Percentiles rank a stretch among this genome's conserved stretches.
Evolutionary conservation across 225 moss, liverwort and hornwort species (phyloP).

Genomic region (Bryum argenteum): DNA sequence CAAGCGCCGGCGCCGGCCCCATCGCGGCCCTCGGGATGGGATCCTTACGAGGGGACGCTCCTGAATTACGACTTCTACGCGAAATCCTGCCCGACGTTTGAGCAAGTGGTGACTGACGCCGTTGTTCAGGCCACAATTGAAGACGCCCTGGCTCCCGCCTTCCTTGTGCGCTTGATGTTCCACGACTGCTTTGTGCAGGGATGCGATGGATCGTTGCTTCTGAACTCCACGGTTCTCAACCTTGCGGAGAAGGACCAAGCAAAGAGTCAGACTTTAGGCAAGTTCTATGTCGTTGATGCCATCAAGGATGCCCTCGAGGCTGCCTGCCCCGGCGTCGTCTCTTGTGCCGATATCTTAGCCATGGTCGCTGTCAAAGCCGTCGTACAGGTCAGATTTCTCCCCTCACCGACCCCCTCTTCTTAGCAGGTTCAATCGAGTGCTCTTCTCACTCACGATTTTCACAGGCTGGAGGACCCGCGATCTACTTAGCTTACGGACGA

Average conservation of each 20-base stretch:
- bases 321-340: constrained; percentile 52
- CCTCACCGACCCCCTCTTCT: not conserved
- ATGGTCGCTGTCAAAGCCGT: constrained; percentile 37
- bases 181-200: constrained; percentile 84
- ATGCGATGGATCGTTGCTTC: constrained; percentile 69
- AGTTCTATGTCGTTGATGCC: constrained; percentile 58
- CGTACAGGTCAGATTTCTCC: constrained; percentile 16
- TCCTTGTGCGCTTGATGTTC: constrained; percentile 66
- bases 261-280: constrained; percentile 44
- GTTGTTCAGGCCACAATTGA: constrained; percentile 9
- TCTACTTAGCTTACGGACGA: constrained; percentile 46
- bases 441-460: not conserved
- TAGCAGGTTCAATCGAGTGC: not conserved
- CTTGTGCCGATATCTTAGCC: constrained; percentile 70
- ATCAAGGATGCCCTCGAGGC: constrained; percentile 55
- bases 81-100: constrained; percentile 41
- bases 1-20: constrained; percentile 25
- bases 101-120: constrained; percentile 38
- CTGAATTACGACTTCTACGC: constrained; percentile 48
- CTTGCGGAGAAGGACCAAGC: constrained; percentile 72
- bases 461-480: constrained; percentile 49
- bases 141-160: constrained; percentile 56
- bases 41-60: not conserved
- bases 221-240: constrained; percentile 60
- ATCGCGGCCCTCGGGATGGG: constrained; percentile 24